phyloP scores from a whole-genome alignment of 257 asterid species.

The Linaria vulgaris region DNA sequence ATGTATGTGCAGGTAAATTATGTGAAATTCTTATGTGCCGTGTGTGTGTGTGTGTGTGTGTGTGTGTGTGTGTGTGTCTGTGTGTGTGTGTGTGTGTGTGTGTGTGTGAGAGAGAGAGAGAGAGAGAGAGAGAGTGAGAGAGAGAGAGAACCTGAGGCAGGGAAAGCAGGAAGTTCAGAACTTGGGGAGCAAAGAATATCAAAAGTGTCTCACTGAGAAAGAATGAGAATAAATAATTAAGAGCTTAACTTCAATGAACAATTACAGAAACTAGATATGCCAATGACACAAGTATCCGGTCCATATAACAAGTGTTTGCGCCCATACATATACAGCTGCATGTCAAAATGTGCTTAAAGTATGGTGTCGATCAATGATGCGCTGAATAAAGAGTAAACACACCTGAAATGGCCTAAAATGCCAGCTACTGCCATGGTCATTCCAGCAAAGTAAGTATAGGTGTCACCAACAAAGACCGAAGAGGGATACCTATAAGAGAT shows the following conservation, averaged over 20 bases:
- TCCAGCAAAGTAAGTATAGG: conserved; percentile 88
- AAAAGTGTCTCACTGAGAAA: conserved; percentile 82
- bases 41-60: no score
- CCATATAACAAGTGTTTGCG: no score
- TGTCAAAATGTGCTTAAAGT: not conserved
- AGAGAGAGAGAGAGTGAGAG: no score
- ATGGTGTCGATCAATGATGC: not conserved
- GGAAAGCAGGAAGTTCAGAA: conserved; percentile 83
- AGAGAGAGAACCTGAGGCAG: conserved; percentile 79
- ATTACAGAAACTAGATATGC: conserved; percentile 2
- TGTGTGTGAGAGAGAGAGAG: no score
- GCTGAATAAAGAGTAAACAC: conserved; percentile 15
- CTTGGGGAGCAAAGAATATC: conserved; percentile 91
- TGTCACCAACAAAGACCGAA: conserved; percentile 84
- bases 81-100: no score
- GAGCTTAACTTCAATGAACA: not conserved
- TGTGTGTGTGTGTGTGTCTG: no score
- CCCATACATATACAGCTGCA: conserved; percentile 1
- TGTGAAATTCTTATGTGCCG: no score
- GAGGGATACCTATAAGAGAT: conserved; percentile 66
- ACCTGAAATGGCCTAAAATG: conserved; percentile 90
- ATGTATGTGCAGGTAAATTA: no score
- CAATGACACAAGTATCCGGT: no score
- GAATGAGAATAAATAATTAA: no score
- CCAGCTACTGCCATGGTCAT: conserved; percentile 94